Base-by-base conservation (phyloP, 768 basidiomycete genomes). In the Leccinum barrowsii region DNA sequence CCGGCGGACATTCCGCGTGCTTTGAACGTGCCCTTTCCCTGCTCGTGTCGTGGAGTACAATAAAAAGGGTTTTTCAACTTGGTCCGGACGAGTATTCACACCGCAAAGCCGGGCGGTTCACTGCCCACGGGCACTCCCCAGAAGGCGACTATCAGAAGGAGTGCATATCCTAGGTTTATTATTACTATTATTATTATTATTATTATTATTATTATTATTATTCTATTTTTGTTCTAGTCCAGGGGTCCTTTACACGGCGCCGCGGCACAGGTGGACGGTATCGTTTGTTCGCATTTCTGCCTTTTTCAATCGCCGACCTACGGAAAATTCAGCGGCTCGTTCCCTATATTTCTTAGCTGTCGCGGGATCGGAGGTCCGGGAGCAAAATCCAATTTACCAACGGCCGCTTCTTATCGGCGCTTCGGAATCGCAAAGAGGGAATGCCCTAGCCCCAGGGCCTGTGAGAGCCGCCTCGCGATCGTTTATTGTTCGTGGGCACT, bases 221-320 rank as follows among this genome's bases (percentile, higher is more conserved):
- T 17, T 22, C 58, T 64, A 61, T 58, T 57, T 54, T 54, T 50
- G 49, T 58, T 51, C 52, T 50, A 30, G 57, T 63, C 70, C 57
- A 24, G 53, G 60, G 64, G 67, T 28, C 47, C 32, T 64, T 64
- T 58, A 59, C 68, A 63, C 62, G 58, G 57, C 60, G 24, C 60
- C 63, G 60, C 71, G 72, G 71, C 71, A 68, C 64, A 69, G 62
- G 62, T 67, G 66, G 69, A 37, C 37, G 3, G 40, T 42, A 40
- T 40, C 37, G 37, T 42, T 42, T 42, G 40, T 42, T n/a, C 65
- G 65, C 15, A 49, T 58, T 50, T 53, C 58, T 53, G 54, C 48
- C 57, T 52, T 61, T 64, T 72, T 73, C 48, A 72, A 67, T 71
- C 70, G 71, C 67, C 70, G 71, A 72, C 60, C 34, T 56, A 50